Base-by-base conservation (phyloP, 2,329 filamentous ascomycete species). In the Neophaeococcomyces aloes region DNA sequence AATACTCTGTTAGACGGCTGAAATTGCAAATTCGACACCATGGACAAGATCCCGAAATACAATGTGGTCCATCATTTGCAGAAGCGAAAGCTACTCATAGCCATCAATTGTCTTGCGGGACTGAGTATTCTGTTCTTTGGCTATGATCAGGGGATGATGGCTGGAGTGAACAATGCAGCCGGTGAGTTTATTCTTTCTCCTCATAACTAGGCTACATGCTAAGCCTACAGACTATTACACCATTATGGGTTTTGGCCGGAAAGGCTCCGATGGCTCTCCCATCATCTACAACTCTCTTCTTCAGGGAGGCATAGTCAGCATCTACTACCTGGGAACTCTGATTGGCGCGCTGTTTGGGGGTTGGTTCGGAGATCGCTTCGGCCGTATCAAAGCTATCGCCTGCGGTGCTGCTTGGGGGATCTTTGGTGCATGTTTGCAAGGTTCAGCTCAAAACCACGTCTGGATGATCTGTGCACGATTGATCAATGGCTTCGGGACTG, bases 381-480 rank as follows among this genome's bases (percentile, higher is more conserved):
- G 79, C 0, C 65, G 80, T 41, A 76, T 81, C 50, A 74, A 69
- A 55, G 77, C 78, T 0, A 82, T 84, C 53, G 78, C 71, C 1
- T 55, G 74, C 0, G 79, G 76, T 7, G 65, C 72, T 18, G 54
- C 67, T 2, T 79, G 74, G 74, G 74, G 69, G 2, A 67, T 77
- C 11, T 42, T 78, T n/a, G 80, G 80, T 1, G 81, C 80, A 0
- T 61, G 65, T 13, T 59, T 86, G 49, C 81, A 86, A 59, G 75
- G 72, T 48, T 76, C 76, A 1, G 78, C 81, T 0, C 71, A 76
- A 62, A 83, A 81, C 51, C 66, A 27, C 33, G 64, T 71, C 23
- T 83, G 79, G 80, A 84, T 84, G 79, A 78, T 82, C 47, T 78
- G 74, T 54, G 70, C 75, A 8, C 74, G 77, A 27, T 64, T 74